Base-by-base conservation (phyloP, 352 stramenopile species). In the Phytophthora pisi region DNA sequence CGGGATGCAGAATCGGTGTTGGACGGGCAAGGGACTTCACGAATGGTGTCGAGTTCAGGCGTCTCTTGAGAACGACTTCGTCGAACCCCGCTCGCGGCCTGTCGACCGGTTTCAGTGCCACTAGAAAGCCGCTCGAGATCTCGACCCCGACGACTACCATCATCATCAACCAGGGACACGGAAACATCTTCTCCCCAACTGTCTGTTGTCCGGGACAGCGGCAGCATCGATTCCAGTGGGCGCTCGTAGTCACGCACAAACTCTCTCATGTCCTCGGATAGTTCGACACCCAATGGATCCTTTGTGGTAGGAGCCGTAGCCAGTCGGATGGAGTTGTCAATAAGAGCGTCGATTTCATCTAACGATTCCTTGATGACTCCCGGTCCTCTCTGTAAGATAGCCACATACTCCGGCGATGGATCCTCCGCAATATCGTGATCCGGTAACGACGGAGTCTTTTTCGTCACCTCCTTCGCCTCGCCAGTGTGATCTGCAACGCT, bases 181-280 rank as follows among this genome's bases (percentile, higher is more conserved):
- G 72, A 84, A 0, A 64, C 55, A 36, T 84, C 80, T 23, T 89
- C 80, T 30, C 74, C 80, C 80, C 80, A 89, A 64, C 78, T 87
- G 49, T 89, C 80, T 3, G 80, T 89, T 15, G 80, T 89, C 54
- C 80, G 64, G 26, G 80, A 89, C 46, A 89, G 66, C 10, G 80
- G 80, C 45, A 89, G 49, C 47, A 82, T 79, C 1, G 71, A 82
- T 65, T 89, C 78, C 58, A 82, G 47, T n/a, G 78, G 71, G 34
- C 74, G 52, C 28, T 87, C 80, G 36, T 82, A 86, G 2, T 83
- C 70, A 15, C 68, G 78, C 24, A 86, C 72, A 53, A 87, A 68
- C 6, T 82, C 76, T 38, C 78, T 72, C 18, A 84, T 63, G 57
- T 80, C 67, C 10, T 69, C 66, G 2, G 70, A 58, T 2, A 74